These are phyloP conservation scores for Toxoplasma gondii DNA, from an alignment of 169 alveolate genomes.

Conservation along the genomic window DNA sequence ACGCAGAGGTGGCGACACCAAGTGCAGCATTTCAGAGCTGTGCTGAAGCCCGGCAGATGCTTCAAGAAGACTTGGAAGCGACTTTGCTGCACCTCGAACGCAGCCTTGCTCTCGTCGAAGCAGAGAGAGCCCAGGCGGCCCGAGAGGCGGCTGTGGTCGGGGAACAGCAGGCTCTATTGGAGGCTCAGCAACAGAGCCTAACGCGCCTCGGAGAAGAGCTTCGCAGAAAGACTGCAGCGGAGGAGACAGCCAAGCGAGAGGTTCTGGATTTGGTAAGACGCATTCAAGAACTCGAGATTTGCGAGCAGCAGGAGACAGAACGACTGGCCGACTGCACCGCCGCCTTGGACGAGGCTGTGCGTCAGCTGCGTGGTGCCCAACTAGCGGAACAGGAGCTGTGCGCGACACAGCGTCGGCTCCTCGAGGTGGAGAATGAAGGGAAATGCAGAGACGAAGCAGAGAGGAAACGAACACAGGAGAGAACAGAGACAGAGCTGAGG, in stretches of 20 bases:
- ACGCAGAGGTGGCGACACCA: not conserved
- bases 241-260: not conserved
- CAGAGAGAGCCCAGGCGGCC: not conserved
- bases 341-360: not conserved
- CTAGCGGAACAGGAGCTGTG: not conserved
- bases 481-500: not conserved
- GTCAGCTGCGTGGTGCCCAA: not conserved
- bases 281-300: not conserved
- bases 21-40: not conserved
- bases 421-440: no score
- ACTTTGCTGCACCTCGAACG: not conserved
- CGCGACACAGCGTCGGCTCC: no score
- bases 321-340: not conserved
- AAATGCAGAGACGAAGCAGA: no score
- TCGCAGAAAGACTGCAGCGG: not conserved
- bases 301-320: not conserved
- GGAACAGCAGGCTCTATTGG: not conserved
- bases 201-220: not conserved
- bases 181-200: not conserved
- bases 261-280: not conserved
- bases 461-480: no score
- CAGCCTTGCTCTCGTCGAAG: not conserved
- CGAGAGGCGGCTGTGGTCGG: not conserved
- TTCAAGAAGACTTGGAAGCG: constrained; percentile 1
- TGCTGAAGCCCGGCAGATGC: not conserved